Base-by-base conservation (phyloP, 2,329 filamentous ascomycete genomes). In the Ophiocordyceps camponoti-floridani region DNA sequence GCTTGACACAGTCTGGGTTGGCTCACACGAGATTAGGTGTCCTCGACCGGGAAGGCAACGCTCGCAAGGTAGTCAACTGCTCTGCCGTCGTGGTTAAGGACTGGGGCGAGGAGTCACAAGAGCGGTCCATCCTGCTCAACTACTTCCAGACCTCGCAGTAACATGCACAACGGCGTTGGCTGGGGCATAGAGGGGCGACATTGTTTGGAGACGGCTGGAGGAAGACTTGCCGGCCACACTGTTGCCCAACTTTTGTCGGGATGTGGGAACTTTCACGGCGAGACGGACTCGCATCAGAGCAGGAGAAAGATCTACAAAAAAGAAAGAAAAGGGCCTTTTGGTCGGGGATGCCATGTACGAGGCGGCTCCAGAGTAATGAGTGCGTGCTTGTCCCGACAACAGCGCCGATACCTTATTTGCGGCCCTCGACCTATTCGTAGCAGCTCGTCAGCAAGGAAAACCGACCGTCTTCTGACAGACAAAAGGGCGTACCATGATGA, bases 31-130 rank as follows among this genome's bases (percentile, higher is more conserved):
- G 44, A 38, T 46, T 44, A 95, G 89, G 89, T 74, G 88, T 95
- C 59, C 81, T 98, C 62, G 91, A 98, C 76, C 89, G 91, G 65
- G 91, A 98, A 74, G 91, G 91, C 61, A 98, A 98, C 72, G 87
- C 91, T 62, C 85, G 91, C 72, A 98, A 98, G 83, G 89, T 98
- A 58, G 91, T 98, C 75, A 98, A 98, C 84, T 98, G 91, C 87
- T 96, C 89, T 64, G 96, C 91, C 78, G 91, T 98, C 62, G 91
- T 98, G 52, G 91, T 98, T 63, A 89, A 91, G 77, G 88, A 98
- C 72, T 98, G 91, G 91, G 91, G 91, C 79, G 91, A 96, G 80
- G 91, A 98, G 77, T 93, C 84, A 57, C 88, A 94, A 75, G 91
- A 98, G 81, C 88, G 91, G 66, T 86, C 82, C 63, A 87, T 96